Conservation (phyloP, 2,329 filamentous ascomycete genomes). For the Fusarium chuoi region DNA sequence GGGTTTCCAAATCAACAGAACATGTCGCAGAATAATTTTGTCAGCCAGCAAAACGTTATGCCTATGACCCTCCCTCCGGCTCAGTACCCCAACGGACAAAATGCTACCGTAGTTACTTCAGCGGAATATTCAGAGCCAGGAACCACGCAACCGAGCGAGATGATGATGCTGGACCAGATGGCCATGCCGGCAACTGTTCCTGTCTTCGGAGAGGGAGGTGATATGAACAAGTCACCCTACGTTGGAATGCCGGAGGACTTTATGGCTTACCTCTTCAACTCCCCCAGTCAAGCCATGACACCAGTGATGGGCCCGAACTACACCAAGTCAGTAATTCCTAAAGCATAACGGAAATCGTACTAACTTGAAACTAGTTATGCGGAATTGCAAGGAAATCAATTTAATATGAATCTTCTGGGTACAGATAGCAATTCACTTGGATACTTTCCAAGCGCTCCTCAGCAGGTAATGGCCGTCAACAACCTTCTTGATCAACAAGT, state of each 20-base stretch:
- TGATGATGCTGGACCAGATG: slow-evolving; percentile 72
- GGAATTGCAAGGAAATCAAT: slow-evolving; percentile 57
- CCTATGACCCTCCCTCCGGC: slow-evolving; percentile 72
- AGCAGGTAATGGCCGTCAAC: slow-evolving; percentile 90
- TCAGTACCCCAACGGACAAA: slow-evolving; percentile 57
- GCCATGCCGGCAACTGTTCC: slow-evolving; percentile 76
- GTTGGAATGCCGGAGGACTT: slow-evolving; percentile 87
- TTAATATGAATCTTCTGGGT: slow-evolving; percentile 58
- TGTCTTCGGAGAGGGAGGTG: slow-evolving; percentile 85
- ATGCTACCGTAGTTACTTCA: slow-evolving; percentile 45
- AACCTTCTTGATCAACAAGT: slow-evolving; percentile 83
- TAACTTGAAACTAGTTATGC: slow-evolving; percentile 58
- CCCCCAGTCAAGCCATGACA: slow-evolving; percentile 48
- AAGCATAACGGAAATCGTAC: not conserved
- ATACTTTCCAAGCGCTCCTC: slow-evolving; percentile 69
- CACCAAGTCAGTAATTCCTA: slow-evolving; percentile 57
- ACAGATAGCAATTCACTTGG: slow-evolving; percentile 60
- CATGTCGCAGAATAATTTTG: slow-evolving; percentile 62
- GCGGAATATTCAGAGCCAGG: slow-evolving; percentile 59
- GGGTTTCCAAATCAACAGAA: slow-evolving; percentile 59
- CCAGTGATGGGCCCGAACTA: slow-evolving; percentile 58
- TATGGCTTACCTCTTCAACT: slow-evolving; percentile 83
- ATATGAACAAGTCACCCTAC: slow-evolving; percentile 85
- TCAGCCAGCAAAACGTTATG: slow-evolving; percentile 69
- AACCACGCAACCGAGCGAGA: slow-evolving; percentile 60